Conservation (phyloP, 2,329 filamentous ascomycete genomes). For the Aspergillus sergii region DNA sequence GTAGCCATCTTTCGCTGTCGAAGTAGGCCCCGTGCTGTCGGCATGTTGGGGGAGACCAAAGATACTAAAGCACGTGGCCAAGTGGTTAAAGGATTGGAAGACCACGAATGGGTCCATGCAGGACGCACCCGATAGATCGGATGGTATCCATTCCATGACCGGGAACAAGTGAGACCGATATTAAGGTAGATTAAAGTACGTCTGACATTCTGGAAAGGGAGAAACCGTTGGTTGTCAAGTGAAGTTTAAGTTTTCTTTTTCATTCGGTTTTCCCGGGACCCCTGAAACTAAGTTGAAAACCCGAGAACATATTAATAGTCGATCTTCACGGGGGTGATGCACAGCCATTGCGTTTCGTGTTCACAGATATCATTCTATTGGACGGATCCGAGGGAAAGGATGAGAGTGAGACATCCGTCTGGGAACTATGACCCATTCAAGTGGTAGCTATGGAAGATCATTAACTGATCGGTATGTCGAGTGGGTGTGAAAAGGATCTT, state of each 20-base stretch:
- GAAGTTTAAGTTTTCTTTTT: neutral
- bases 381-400: neutral
- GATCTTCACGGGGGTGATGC: neutral
- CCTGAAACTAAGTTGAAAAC: neutral
- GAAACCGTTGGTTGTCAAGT: neutral
- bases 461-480: constrained; percentile 1
- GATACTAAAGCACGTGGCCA: constrained; percentile 2
- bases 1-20: neutral
- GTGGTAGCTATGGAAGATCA: neutral
- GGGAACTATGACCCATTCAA: neutral
- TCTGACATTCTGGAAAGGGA: neutral
- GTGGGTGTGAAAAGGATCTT: neutral
- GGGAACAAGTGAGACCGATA: neutral
- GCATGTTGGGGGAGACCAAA: neutral
- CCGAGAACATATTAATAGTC: neutral
- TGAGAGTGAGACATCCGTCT: constrained; percentile 1
- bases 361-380: neutral
- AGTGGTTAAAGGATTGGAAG: neutral
- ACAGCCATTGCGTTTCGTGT: neutral
- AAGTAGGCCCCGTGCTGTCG: neutral
- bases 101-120: constrained; percentile 1
- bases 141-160: neutral
- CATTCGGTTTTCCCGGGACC: neutral
- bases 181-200: neutral
- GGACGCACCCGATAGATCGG: neutral